Conservation (phyloP, 148 eudicot genomes). For the Vaccinium macrocarpon region DNA sequence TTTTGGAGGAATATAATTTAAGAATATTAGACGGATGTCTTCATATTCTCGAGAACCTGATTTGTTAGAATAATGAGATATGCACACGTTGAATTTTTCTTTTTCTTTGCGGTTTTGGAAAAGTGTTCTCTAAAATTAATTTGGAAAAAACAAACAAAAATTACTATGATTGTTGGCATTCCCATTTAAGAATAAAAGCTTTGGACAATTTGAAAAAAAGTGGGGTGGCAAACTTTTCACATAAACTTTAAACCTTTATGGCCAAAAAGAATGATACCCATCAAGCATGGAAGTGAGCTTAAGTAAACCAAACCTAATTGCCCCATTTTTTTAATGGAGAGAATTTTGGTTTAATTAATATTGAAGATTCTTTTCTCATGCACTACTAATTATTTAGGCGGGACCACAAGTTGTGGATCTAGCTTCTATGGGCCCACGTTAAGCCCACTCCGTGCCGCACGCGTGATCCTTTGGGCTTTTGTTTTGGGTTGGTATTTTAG, state of each 20-base stretch:
- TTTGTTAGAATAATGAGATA: background rate
- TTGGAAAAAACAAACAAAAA: background rate
- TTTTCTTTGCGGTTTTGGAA: background rate
- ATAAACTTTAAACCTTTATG: background rate
- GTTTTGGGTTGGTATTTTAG: background rate
- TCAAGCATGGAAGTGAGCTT: slow-evolving; percentile 7
- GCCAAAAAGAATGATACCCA: background rate
- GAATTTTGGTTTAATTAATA: background rate
- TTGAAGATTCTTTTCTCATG: slow-evolving; percentile 11
- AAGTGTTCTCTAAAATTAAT: background rate
- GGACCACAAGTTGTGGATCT: slow-evolving; percentile 23
- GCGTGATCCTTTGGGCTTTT: slow-evolving; percentile 19
- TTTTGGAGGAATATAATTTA: no score
- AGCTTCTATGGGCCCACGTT: background rate
- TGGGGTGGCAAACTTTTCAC: background rate
- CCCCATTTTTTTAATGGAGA: background rate
- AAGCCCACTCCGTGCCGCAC: slow-evolving; percentile 17
- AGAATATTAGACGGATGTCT: background rate
- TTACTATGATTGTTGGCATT: background rate
- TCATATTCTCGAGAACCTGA: background rate
- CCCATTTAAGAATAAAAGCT: background rate
- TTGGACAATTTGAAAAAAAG: background rate
- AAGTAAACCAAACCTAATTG: background rate
- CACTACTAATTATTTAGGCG: background rate
- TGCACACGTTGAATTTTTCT: background rate